Base-by-base conservation (phyloP, 163 green algal species). In the Scenedesmus sp. region DNA sequence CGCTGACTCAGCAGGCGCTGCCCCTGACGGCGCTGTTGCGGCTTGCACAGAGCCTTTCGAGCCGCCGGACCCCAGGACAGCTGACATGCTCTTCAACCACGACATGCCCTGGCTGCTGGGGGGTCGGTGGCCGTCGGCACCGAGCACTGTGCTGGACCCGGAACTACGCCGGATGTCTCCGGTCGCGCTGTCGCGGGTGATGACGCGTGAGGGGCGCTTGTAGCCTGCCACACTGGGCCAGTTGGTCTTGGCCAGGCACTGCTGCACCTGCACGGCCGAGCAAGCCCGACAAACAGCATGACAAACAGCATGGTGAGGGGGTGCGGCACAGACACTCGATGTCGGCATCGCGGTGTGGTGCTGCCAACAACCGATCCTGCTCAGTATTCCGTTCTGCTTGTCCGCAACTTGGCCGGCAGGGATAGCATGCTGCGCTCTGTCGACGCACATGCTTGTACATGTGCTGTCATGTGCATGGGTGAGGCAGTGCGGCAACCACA, bases 221-320 rank as follows among this genome's bases (percentile, higher is more conserved):
- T 24, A 16, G 7, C 30, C 30, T 24, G 80, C 30, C 5, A 68
- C 76, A 10, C 73, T 40, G 16, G 85, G 87, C 79, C 79, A 91
- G 56, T 82, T 88, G n/a, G 59, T 81, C 65, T 79, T 88, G 33
- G 86, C 44, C 44, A 92, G 88, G 5, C 70, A 78, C 78, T 85
- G 88, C 81, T 92, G 81, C 81, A 78, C 46, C 46, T 56, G 46
- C 46, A 56, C 46, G 10, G 10, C 46, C 7, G 7, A 56, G 46
- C 46, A 56, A 56, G 46, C 10, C 7, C 46, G 46, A 56, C 46
- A 56, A 56, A 56, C 46, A 7, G 7, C 10, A 18, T 56, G 46
- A 56, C 46, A 56, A 56, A 56, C n/a, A n/a, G n/a, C n/a, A n/a
- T n/a, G n/a, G n/a, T n/a, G n/a, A 53, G 46, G 46, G 10, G 46